Percentiles rank a stretch among this genome's conserved stretches.
These are phyloP conservation scores for Erysimum cheiri DNA, from an alignment of 441 rosid genomes.

Conservation along the genomic window DNA sequence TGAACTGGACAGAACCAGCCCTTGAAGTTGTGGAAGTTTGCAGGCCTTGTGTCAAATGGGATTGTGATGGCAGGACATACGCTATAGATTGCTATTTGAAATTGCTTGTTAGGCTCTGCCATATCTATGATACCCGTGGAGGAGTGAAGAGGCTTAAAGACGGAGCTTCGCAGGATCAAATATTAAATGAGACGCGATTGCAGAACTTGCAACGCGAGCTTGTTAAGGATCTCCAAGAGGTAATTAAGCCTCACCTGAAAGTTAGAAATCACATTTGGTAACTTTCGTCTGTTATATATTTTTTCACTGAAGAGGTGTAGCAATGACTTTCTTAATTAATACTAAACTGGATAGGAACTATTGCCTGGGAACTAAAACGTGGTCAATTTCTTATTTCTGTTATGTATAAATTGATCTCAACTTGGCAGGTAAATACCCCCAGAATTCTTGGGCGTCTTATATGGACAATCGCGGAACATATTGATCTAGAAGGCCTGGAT, in stretches of 20 bases:
- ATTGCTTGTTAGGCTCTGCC: slow-evolving; percentile 95
- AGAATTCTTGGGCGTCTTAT: slow-evolving; percentile 83
- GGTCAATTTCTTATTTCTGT: slow-evolving; percentile 5
- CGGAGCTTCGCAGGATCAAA: slow-evolving; percentile 99
- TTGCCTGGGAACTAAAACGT: slow-evolving; percentile 13
- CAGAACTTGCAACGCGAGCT: slow-evolving; percentile 92
- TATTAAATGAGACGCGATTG: slow-evolving; percentile 94
- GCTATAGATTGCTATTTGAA: slow-evolving; percentile 97
- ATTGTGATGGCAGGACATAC: slow-evolving; percentile 96
- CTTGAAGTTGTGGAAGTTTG: slow-evolving; percentile 99
- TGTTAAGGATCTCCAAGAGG: slow-evolving; percentile 93
- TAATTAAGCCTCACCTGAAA: slow-evolving; percentile 44
- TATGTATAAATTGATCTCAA: slow-evolving; percentile 28
- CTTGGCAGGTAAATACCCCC: slow-evolving; percentile 77
- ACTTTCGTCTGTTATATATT: slow-evolving; percentile 27
- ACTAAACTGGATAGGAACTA: slow-evolving; percentile 17
- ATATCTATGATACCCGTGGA: slow-evolving; percentile 95
- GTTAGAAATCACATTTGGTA: slow-evolving; percentile 14
- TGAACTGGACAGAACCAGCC: slow-evolving; percentile 99
- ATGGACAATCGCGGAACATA: slow-evolving; percentile 94
- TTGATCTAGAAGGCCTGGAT: slow-evolving; percentile 95
- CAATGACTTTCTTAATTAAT: neutral
- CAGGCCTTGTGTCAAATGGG: slow-evolving; percentile 98
- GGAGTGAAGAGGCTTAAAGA: slow-evolving; percentile 98
- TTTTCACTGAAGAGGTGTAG: slow-evolving; percentile 7